A percentile compares a stretch with the other conserved stretches of the same genome.
Conservation (phyloP, 1,284 basidiomycete genomes). For the Waitea zeae region DNA sequence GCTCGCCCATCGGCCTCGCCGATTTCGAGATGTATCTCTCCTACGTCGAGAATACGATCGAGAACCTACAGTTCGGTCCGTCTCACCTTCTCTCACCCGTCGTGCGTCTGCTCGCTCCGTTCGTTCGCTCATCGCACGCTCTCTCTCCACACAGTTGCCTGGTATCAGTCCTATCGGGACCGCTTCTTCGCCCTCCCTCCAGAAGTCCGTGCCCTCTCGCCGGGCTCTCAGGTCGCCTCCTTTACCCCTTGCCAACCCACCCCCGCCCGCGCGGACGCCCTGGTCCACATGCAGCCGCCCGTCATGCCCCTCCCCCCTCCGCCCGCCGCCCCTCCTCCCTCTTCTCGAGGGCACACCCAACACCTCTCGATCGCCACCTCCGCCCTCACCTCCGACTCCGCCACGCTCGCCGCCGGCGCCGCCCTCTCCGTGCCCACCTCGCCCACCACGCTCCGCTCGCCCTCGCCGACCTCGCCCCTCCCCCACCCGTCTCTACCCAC, state of each 20-base stretch:
- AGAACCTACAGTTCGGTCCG: conserved; percentile 24
- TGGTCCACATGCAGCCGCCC: no score
- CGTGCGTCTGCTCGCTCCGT: conserved; percentile 2
- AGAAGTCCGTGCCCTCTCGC: no score
- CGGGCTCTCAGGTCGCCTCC: no score
- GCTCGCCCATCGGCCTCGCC: conserved; percentile 19
- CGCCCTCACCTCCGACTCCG: not conserved
- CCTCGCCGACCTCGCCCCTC: not conserved
- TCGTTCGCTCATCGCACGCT: not conserved
- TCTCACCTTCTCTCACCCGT: conserved; percentile 26
- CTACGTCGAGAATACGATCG: conserved; percentile 18
- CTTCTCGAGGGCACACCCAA: no score
- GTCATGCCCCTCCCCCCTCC: no score
- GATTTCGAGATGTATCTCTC: conserved; percentile 21
- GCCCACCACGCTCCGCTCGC: not conserved
- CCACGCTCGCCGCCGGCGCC: no score
- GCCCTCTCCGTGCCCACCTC: not conserved
- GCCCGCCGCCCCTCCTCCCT: no score
- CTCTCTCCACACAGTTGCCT: conserved; percentile 5
- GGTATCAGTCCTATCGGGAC: conserved; percentile 15
- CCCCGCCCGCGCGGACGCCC: no score
- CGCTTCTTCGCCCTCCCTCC: no score
- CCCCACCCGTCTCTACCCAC: conserved; percentile 6
- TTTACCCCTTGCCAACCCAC: no score
- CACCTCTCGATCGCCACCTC: not conserved